Evolutionary conservation across 805 yeast species (phyloP), one percentile per base, ranked within the genome.

Genomic region (Wickerhamiella kurtzmanii): DNA sequence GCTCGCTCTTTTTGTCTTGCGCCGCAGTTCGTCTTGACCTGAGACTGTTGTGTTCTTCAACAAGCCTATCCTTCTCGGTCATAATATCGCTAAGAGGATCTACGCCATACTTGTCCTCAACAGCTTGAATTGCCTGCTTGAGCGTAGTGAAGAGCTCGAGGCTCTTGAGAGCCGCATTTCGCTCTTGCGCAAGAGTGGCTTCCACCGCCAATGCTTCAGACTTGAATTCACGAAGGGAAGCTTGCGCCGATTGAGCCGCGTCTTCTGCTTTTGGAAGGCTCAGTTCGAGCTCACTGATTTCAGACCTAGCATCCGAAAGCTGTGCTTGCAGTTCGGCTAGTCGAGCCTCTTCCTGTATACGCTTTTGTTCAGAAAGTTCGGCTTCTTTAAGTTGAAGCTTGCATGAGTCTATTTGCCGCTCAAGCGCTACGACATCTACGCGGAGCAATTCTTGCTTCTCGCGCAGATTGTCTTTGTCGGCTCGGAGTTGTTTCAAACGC

Each of bases 361-460:
- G 15, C 22, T 42, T 41, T 16, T 52, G 49, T 8, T 41, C 45
- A 1, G 4, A 43, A 9, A 56, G 44, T 2, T 53, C 55, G 5
- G n/a, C 16, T 3, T 35, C 40, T 18, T 19, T 21, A 6, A 20
- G 20, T 16, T 38, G 25, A 8, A 38, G 25, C 9, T 15, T 13
- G n/a, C n/a, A 21, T 8, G 5, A 6, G n/a, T 18, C 22, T 6
- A 38, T 38, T 8, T 20, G 41, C 11, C 41, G 22, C 16, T 38
- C 41, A n/a, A 38, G 22, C 5, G 22, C 9, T 6, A 15, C n/a
- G 5, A 20, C 25, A 17, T 17, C 19, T n/a, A 9, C 8, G 17
- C 19, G 16, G 15, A 36, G 16, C 6, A 8, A 8, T 9, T 17
- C 19, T 15, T n/a, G 38, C 16, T 36, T n/a, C 19, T 36, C 38